These are phyloP conservation scores for Malus sylvestris DNA, from an alignment of 306 rosid species.

Conservation along the genomic window DNA sequence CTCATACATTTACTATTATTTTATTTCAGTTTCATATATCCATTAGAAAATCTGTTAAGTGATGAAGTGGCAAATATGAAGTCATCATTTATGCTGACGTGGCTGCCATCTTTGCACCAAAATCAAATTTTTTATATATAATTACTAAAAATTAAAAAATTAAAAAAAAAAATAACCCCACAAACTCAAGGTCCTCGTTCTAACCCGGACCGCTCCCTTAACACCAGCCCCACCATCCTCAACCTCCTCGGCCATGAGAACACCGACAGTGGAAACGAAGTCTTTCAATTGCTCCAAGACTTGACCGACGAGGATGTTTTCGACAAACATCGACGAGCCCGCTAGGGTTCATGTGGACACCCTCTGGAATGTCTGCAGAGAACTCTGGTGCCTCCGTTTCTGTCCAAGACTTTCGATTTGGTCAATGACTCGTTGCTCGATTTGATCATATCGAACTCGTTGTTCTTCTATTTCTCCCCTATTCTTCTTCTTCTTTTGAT, in stretches of 20 bases:
- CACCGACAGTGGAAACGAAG: slow-evolving; percentile 75
- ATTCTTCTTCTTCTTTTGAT: too few relatives aligned
- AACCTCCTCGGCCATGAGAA: slow-evolving; percentile 72
- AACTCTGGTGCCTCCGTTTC: slow-evolving; percentile 64
- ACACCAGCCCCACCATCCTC: slow-evolving; percentile 62
- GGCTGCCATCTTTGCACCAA: too few relatives aligned
- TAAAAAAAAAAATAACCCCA: too few relatives aligned
- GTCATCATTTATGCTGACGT: too few relatives aligned
- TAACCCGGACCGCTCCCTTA: slow-evolving; percentile 30
- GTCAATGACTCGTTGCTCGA: slow-evolving; percentile 67
- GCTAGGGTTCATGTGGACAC: slow-evolving; percentile 23
- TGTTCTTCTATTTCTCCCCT: too few relatives aligned
- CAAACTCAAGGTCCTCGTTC: too few relatives aligned
- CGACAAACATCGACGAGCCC: slow-evolving; percentile 53
- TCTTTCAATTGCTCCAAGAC: slow-evolving; percentile 67
- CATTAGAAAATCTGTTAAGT: too few relatives aligned
- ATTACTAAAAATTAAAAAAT: too few relatives aligned
- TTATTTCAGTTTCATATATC: too few relatives aligned
- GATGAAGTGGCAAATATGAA: too few relatives aligned
- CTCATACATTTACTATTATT: too few relatives aligned
- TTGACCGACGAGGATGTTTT: slow-evolving; percentile 75
- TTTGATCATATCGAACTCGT: slow-evolving; percentile 39
- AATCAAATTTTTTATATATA: too few relatives aligned
- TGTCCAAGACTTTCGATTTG: slow-evolving; percentile 75
- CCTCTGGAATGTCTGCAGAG: slow-evolving; percentile 55